phyloP scores from a whole-genome alignment of 495 filamentous ascomycete genomes.

The Penicillium daleae region DNA sequence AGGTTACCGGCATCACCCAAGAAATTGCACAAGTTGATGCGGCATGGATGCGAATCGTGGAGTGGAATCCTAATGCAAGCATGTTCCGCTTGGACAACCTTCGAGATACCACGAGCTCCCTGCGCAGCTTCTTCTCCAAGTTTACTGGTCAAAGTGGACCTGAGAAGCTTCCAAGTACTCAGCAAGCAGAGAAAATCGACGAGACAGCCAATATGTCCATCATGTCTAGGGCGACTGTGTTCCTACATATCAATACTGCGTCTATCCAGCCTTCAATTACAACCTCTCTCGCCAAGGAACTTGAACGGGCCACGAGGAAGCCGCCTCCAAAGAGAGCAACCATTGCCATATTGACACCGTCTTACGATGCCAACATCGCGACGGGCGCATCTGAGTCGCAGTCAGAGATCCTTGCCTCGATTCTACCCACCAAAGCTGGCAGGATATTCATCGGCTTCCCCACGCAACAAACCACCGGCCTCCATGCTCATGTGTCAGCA shows the following conservation, averaged over 20 bases:
- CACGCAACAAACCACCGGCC: conserved; percentile 93
- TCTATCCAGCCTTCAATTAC: conserved; percentile 73
- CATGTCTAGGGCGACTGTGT: conserved; percentile 72
- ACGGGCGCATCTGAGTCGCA: conserved; percentile 61
- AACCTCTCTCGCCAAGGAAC: conserved; percentile 71
- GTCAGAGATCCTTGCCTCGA: conserved; percentile 82
- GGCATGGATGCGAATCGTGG: conserved; percentile 84
- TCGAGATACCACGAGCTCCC: conserved; percentile 55
- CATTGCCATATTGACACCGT: conserved; percentile 85
- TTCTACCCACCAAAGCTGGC: conserved; percentile 86
- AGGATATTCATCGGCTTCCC: conserved; percentile 97
- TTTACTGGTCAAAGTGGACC: conserved; percentile 55
- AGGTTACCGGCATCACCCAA: conserved; percentile 68
- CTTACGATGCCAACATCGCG: conserved; percentile 78
- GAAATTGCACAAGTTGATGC: conserved; percentile 91
- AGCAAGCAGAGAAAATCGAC: conserved; percentile 36
- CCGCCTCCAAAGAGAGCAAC: conserved; percentile 85
- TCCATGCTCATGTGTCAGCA: conserved; percentile 95
- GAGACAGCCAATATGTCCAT: conserved; percentile 65
- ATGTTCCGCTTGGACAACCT: conserved; percentile 43
- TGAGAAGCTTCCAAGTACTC: conserved; percentile 34
- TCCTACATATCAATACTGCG: conserved; percentile 84
- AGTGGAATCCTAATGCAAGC: conserved; percentile 70
- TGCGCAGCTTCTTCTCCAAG: conserved; percentile 81
- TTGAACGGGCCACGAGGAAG: conserved; percentile 97